Base-by-base conservation (phyloP, 331 rosid genomes). In the Dryas integrifolia region DNA sequence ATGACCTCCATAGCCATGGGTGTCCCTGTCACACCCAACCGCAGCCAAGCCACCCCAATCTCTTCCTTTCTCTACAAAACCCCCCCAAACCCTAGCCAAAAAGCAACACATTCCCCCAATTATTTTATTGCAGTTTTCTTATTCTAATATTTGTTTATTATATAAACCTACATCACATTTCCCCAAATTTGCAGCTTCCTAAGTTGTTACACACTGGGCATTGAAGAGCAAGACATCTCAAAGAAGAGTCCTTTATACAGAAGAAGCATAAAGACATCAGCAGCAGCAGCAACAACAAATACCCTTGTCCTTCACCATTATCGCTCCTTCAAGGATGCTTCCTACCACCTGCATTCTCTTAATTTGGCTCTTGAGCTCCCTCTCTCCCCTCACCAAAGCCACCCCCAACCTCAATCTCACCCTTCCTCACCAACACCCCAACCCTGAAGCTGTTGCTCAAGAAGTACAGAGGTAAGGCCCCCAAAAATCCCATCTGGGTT, bases 391-490 rank as follows among this genome's bases (percentile, higher is more conserved):
- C 78, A 72, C 72, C 69, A 56, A 55, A 52, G 95, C 92, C 44
- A 45, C 76, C 7, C 61, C 68, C 72, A 85, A 84, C 67, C 55
- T 78, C 80, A 91, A 86, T 64, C 93, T 87, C 73, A 75, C 88
- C 64, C 83, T 92, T 49, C 93, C 96, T 73, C 96, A 95, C 70
- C 96, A 91, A 49, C 97, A 95, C 62, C 93, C 92, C 9, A n/a
- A 80, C 83, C 99, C 99, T 67, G 98, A 95, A 69, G 75, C 89
- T 38, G 90, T 95, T 26, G 95, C 83, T 72, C 79, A 79, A 1
- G 88, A 88, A 59, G 86, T 95, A 60, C 97, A 95, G 57, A 79
- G 95, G 99, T 92, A 84, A 72, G 35, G 51, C 5, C 74, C 6
- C 41, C 13, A 30, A 48, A 48, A 58, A 0, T 5, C 68, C 35